Conservation (phyloP, 2,329 filamentous ascomycete genomes). For the Scedosporium minutisporum region DNA sequence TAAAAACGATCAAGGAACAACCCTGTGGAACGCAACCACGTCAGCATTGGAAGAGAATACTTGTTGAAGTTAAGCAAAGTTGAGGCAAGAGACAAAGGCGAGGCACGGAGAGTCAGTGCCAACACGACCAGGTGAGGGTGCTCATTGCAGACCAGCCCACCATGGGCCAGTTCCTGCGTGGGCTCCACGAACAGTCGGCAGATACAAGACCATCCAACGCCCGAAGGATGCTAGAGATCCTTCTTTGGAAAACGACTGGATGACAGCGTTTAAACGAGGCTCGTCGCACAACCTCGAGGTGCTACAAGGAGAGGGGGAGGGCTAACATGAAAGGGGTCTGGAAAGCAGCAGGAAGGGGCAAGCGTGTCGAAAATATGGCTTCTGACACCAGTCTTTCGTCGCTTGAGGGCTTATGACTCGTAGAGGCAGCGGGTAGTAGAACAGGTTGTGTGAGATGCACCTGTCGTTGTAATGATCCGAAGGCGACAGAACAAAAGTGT, state of each 20-base stretch:
- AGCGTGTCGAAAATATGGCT: constrained; percentile 3
- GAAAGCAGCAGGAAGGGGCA: background rate
- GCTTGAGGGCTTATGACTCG: background rate
- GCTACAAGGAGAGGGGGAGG: constrained; percentile 7
- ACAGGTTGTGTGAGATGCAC: background rate
- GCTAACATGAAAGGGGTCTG: background rate
- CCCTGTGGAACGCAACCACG: background rate
- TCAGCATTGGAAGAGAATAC: background rate
- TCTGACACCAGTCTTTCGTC: background rate
- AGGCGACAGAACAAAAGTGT: background rate
- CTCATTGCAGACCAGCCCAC: background rate
- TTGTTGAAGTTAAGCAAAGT: background rate
- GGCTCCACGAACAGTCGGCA: background rate
- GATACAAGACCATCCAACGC: background rate
- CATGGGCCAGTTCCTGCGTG: too few relatives aligned
- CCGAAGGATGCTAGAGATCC: background rate
- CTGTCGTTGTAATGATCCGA: background rate
- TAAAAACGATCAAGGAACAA: background rate
- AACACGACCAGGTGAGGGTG: background rate
- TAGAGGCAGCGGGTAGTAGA: background rate
- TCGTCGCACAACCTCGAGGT: constrained; percentile 1
- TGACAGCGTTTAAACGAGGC: background rate
- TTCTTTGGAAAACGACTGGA: background rate
- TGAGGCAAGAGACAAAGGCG: background rate
- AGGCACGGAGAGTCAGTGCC: background rate